These are phyloP conservation scores for Liquidambar formosana DNA, from an alignment of 164 flowering plant genomes.

Conservation along the genomic window DNA sequence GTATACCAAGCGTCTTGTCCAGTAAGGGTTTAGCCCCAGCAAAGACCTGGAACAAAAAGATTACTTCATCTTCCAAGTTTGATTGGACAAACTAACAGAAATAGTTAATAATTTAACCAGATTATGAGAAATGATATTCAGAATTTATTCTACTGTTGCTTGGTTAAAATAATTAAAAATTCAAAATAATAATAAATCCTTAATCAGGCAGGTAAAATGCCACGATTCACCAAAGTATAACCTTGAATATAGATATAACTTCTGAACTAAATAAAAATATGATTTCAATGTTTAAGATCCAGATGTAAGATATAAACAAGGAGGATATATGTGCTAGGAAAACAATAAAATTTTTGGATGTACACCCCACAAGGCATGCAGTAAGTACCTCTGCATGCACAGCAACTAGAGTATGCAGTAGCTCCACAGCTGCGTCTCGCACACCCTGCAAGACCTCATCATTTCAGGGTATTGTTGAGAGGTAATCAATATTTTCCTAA, in stretches of 20 bases:
- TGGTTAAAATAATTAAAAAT: no score
- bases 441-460: constrained; percentile 65
- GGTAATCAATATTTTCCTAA: not conserved
- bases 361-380: not conserved
- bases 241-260: no score
- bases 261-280: no score
- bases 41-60: constrained; percentile 62
- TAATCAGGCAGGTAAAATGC: no score
- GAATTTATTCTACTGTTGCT: no score
- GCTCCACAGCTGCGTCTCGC: constrained; percentile 92
- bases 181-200: no score
- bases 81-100: no score
- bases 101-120: no score
- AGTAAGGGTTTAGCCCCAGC: constrained; percentile 90
- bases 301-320: not conserved
- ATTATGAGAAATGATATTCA: no score
- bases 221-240: no score
- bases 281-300: not conserved
- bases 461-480: not conserved
- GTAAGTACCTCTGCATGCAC: constrained; percentile 94
- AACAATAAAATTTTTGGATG: not conserved
- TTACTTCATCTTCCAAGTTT: not conserved
- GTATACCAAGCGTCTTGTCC: constrained; percentile 86
- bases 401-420: constrained; percentile 85
- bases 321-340: not conserved